Evolutionary conservation across 2,329 filamentous ascomycete genomes (phyloP), one percentile per base, ranked within the genome.

Genomic region (Aspergillus pseudoviridinutans): DNA sequence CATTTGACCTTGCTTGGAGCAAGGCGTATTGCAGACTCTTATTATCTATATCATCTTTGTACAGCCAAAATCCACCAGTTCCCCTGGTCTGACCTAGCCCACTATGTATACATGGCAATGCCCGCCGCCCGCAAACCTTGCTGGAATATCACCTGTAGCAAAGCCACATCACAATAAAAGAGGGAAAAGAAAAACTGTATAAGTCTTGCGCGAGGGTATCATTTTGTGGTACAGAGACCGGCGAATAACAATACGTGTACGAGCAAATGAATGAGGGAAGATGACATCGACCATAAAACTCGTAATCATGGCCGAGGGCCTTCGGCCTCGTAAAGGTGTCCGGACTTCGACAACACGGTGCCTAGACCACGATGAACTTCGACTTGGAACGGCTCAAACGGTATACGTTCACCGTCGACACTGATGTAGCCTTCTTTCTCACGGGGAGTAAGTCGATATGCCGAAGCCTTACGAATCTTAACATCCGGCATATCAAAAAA

Each of bases 331-430:
- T 91, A 96, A 55, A 82, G 76, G 59, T 86, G 80, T 2, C 84
- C 89, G 28, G 80, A 84, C 75, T 88, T 91, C 51, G 90, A 91
- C 61, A 97, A 78, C n/a, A 93, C 89, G 3, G 89, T 91, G 1
- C 91, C 94, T 25, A 99, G 79, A 0, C 88, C 89, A 53, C 80
- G 83, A 72, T 97, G 91, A 6, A 97, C 82, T 76, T 99, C 94
- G 2, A 87, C 91, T 78, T 99, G 94, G 71, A 97, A 95, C 0
- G 91, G 89, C 66, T 88, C 88, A 71, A 96, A 97, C 0, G 91
- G 89, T 2, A 96, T 81, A 54, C 84, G 83, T 76, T 99, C 94
- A 41, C 94, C 94, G 69, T 97, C 94, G 63, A 99, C 91, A 71
- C 91, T 95, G 71, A 99, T 95, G 72, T 90, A 94, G 1, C 93